phyloP scores from a whole-genome alignment of 805 yeast genomes.

The Myxozyma udenii region DNA sequence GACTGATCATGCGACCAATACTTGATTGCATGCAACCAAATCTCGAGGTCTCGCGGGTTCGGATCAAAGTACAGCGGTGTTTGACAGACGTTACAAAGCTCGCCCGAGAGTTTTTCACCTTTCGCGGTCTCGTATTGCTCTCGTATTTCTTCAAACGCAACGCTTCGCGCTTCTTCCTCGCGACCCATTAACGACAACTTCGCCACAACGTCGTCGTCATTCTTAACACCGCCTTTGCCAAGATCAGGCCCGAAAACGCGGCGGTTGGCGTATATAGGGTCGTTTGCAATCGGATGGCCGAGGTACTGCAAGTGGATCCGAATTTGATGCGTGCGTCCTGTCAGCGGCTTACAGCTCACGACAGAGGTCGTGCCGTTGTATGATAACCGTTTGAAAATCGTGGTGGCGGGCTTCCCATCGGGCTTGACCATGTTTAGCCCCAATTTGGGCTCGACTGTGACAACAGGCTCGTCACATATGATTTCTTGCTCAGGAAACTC shows the following conservation, averaged over 20 bases:
- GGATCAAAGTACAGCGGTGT: conserved; percentile 80
- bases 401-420: conserved; percentile 60
- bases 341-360: conserved; percentile 78
- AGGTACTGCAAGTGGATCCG: conserved; percentile 85
- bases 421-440: conserved; percentile 44
- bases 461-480: conserved; percentile 62
- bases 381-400: conserved; percentile 64
- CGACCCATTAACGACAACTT: conserved; percentile 41
- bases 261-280: conserved; percentile 80
- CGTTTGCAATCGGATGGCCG: conserved; percentile 91
- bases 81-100: conserved; percentile 62
- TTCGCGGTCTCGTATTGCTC: conserved; percentile 12
- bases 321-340: conserved; percentile 95
- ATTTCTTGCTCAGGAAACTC: conserved; percentile 65
- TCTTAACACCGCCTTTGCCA: conserved; percentile 54
- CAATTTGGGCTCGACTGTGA: conserved; percentile 68
- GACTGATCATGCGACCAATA: conserved; percentile 39
- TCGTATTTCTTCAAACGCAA: conserved; percentile 20
- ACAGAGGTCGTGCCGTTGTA: conserved; percentile 62
- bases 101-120: conserved; percentile 67
- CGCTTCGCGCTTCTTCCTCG: conserved; percentile 29
- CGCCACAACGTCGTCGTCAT: conserved; percentile 45
- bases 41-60: conserved; percentile 76
- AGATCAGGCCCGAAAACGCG: conserved; percentile 74
- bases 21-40: conserved; percentile 88